Evolutionary conservation across 1,139 yeast genomes (phyloP).

Genomic region (Saccharomyces uvarum): DNA sequence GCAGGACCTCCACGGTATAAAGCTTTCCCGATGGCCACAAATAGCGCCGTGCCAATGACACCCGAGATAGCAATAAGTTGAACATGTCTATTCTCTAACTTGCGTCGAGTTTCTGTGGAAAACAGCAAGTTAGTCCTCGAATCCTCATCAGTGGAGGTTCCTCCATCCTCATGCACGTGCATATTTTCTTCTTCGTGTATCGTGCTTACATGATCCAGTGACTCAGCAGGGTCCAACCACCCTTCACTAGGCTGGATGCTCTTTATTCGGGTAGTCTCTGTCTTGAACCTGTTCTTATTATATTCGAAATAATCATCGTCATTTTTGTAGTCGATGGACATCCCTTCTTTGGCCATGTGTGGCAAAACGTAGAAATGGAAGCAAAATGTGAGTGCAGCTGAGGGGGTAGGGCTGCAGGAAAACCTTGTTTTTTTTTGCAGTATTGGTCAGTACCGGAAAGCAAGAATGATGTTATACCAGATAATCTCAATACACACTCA

Average conservation of each 20-base stretch:
- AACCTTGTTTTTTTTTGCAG: neutral
- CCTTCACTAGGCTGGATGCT: neutral
- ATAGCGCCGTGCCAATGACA: slow-evolving; percentile 72
- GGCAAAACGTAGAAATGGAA: neutral
- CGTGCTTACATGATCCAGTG: neutral
- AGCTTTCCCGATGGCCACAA: slow-evolving; percentile 69
- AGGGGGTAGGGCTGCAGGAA: neutral
- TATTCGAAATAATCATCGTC: neutral
- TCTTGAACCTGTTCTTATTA: neutral
- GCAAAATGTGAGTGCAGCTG: neutral
- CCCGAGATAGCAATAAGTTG: slow-evolving; percentile 81
- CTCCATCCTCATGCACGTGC: neutral
- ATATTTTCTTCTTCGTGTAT: neutral
- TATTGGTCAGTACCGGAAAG: neutral
- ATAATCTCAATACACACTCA: neutral
- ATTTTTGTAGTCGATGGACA: neutral
- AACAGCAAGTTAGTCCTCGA: slow-evolving; percentile 13
- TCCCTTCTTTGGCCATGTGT: neutral
- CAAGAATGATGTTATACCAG: neutral
- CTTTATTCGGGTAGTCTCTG: neutral
- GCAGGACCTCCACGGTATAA: slow-evolving; percentile 71
- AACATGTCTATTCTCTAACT: slow-evolving; percentile 52
- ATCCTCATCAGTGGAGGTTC: slow-evolving; percentile 9
- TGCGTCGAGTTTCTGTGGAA: slow-evolving; percentile 32
- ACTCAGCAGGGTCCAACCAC: slow-evolving; percentile 1